Conservation (phyloP, 805 yeast species). For the Metschnikowia lachancei region DNA sequence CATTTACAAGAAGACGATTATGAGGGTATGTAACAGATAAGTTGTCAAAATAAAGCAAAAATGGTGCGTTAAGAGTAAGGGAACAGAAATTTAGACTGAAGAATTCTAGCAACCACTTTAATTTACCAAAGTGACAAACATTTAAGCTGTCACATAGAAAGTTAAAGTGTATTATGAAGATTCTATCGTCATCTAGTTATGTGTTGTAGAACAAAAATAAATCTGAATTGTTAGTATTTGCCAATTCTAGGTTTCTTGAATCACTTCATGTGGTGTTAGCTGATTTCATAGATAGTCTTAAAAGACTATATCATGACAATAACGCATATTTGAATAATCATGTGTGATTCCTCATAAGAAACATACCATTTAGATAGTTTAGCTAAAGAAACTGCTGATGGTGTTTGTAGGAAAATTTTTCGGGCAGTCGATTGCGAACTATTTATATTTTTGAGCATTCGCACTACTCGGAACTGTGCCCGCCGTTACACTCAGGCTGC, state of each 20-base stretch:
- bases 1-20: no score
- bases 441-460: slow-evolving; percentile 1
- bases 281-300: slow-evolving; percentile 41
- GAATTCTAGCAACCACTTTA: no score
- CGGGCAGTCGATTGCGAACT: not conserved
- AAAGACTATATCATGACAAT: slow-evolving; percentile 47
- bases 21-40: no score
- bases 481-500: not conserved
- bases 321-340: slow-evolving; percentile 41
- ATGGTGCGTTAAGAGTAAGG: no score
- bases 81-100: no score
- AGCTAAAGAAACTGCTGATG: slow-evolving; percentile 1
- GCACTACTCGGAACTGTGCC: slow-evolving; percentile 1
- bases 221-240: slow-evolving; percentile 5
- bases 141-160: no score
- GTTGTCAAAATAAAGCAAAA: no score
- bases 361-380: slow-evolving; percentile 13
- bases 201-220: not conserved
- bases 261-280: slow-evolving; percentile 44
- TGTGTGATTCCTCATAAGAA: slow-evolving; percentile 4
- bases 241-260: not conserved
- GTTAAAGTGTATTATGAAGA: no score
- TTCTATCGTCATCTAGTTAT: not conserved
- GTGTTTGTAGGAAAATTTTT: not conserved
- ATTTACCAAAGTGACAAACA: no score